Conservation (phyloP, 2,329 filamentous ascomycete genomes). For the Botryosphaeria dothidea region DNA sequence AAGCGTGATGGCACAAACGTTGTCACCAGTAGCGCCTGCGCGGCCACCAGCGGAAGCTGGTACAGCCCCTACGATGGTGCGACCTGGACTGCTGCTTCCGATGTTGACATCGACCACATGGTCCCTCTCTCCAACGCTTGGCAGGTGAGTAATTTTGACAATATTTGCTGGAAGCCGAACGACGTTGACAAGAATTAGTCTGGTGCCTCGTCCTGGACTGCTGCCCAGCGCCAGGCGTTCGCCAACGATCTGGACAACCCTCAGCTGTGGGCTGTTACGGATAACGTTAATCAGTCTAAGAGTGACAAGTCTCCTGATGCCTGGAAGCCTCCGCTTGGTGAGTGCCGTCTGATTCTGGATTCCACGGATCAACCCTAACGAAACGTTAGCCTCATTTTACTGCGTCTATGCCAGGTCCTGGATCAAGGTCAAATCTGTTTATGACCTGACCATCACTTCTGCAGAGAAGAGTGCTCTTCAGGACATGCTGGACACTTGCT, state of each 20-base stretch:
- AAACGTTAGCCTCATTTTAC: conserved; percentile 58
- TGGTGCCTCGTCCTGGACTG: conserved; percentile 72
- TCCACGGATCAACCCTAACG: too few relatives aligned
- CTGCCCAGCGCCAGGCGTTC: conserved; percentile 64
- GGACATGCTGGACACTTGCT: conserved; percentile 67
- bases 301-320: conserved; percentile 71
- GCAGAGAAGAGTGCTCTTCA: conserved; percentile 70
- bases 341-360: conserved; percentile 27
- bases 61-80: conserved; percentile 71
- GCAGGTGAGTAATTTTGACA: conserved; percentile 54
- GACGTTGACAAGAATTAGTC: conserved; percentile 48
- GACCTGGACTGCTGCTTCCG: conserved; percentile 66
- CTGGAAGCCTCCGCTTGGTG: conserved; percentile 71
- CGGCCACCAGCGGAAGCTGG: conserved; percentile 68
- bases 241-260: conserved; percentile 77
- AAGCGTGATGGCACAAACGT: conserved; percentile 71
- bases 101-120: conserved; percentile 82
- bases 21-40: conserved; percentile 59
- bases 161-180: not conserved
- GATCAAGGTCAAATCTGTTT: conserved; percentile 77
- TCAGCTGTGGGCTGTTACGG: conserved; percentile 78
- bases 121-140: conserved; percentile 80
- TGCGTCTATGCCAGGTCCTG: conserved; percentile 79
- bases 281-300: conserved; percentile 73
- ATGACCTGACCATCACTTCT: conserved; percentile 66